Percentiles rank a stretch among this genome's conserved stretches.
Evolutionary conservation across 441 rosid genomes (phyloP).

Genomic region (Pelargonium myrrhifolium): DNA sequence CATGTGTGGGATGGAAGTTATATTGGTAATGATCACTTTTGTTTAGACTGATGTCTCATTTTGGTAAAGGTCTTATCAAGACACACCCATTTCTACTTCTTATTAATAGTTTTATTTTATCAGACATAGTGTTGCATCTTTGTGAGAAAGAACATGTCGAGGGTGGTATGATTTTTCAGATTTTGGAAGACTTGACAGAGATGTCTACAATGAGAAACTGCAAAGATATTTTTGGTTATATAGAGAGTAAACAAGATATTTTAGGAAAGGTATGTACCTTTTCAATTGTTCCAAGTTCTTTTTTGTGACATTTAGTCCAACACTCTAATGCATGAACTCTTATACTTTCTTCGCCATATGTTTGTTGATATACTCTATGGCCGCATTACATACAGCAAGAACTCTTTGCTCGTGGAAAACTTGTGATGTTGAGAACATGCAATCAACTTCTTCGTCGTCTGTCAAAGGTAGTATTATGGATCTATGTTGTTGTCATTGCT

Average conservation of each 20-base stretch:
- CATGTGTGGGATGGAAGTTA: conserved; percentile 1
- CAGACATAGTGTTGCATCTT: conserved; percentile 84
- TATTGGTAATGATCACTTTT: not conserved
- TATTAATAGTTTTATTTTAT: conserved; percentile 16
- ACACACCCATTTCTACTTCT: conserved; percentile 8
- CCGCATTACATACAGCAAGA: conserved; percentile 69
- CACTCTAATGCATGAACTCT: not conserved
- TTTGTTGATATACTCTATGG: too few relatives aligned
- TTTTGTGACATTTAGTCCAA: not conserved
- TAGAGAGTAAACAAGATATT: conserved; percentile 88
- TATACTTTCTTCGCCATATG: not conserved
- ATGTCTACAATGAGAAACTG: conserved; percentile 97
- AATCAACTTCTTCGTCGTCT: conserved; percentile 98
- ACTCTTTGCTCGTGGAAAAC: conserved; percentile 97
- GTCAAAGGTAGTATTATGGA: conserved; percentile 53
- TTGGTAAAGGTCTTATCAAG: not conserved
- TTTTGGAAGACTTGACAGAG: conserved; percentile 92
- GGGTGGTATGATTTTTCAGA: conserved; percentile 98
- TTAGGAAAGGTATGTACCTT: conserved; percentile 64
- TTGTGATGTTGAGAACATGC: conserved; percentile 97
- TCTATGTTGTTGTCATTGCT: not conserved
- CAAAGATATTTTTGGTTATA: conserved; percentile 84
- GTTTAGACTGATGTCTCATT: not conserved
- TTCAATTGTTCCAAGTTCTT: conserved; percentile 6
- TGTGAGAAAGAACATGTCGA: conserved; percentile 97